Conservation (phyloP, 2,329 filamentous ascomycete species). For the Neofusicoccum kwambonambiense region DNA sequence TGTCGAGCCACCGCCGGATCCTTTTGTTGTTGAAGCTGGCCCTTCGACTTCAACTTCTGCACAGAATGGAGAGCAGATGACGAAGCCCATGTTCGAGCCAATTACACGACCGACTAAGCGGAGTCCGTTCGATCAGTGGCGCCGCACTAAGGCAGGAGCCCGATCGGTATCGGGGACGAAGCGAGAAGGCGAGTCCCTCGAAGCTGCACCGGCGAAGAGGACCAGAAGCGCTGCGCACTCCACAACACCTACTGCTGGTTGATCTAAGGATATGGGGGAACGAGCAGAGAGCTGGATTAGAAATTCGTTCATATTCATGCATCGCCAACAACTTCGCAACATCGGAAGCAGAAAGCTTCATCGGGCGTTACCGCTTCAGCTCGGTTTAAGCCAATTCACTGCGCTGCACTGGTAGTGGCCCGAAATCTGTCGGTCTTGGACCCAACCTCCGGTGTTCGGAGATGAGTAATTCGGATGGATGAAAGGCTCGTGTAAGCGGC, state of each 20-base stretch:
- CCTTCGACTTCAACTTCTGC: conserved; percentile 21
- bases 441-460: too few species aligned
- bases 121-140: conserved; percentile 68
- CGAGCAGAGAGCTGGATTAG: background rate
- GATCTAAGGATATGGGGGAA: background rate
- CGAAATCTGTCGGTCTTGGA: too few species aligned
- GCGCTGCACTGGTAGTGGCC: too few species aligned
- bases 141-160: conserved; percentile 56
- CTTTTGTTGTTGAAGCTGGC: conserved; percentile 15
- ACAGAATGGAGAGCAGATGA: background rate
- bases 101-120: conserved; percentile 30
- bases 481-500: too few species aligned
- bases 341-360: too few species aligned
- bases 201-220: conserved; percentile 31
- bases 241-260: conserved; percentile 23
- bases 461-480: too few species aligned
- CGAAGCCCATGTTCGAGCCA: conserved; percentile 15
- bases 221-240: conserved; percentile 32
- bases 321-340: background rate
- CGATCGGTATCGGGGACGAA: conserved; percentile 22
- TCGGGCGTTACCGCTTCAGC: too few species aligned
- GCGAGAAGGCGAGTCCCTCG: conserved; percentile 32
- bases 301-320: background rate
- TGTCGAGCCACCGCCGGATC: background rate
- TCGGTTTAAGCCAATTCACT: too few species aligned